These are phyloP conservation scores for Scheffersomyces insectosa DNA, from an alignment of 1,139 yeast species.

Conservation along the genomic window DNA sequence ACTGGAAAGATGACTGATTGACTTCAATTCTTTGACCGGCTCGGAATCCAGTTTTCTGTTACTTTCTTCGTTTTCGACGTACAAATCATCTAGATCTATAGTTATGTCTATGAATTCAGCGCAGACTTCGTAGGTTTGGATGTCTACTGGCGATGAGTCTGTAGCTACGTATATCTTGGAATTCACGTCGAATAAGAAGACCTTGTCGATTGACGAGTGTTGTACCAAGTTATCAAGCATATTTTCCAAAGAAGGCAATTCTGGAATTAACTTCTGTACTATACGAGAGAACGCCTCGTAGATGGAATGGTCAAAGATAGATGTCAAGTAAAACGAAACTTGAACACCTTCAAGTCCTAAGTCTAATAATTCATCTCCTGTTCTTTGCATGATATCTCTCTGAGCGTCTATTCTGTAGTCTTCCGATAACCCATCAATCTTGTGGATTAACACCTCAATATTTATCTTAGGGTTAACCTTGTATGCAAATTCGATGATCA, in stretches of 20 bases:
- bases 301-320: constrained; percentile 92
- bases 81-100: constrained; percentile 78
- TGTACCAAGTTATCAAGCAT: constrained; percentile 86
- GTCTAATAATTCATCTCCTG: constrained; percentile 89
- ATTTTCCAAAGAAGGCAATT: constrained; percentile 84
- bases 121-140: constrained; percentile 93
- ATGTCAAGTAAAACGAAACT: constrained; percentile 86
- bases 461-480: constrained; percentile 83
- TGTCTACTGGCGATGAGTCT: constrained; percentile 93
- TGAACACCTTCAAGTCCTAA: constrained; percentile 90
- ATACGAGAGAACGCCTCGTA: constrained; percentile 94
- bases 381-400: constrained; percentile 93
- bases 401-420: constrained; percentile 94
- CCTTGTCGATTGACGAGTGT: constrained; percentile 88
- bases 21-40: constrained; percentile 47
- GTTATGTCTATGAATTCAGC: constrained; percentile 96
- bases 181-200: constrained; percentile 86
- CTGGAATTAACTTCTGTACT: constrained; percentile 87
- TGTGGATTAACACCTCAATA: constrained; percentile 90
- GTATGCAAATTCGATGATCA: constrained; percentile 86
- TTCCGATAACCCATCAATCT: constrained; percentile 91
- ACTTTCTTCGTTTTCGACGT: constrained; percentile 37
- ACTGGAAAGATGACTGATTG: constrained; percentile 75
- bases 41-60: not conserved
- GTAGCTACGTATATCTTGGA: constrained; percentile 97